Conservation (phyloP, 1,284 basidiomycete species). For the Waitea zeae region DNA sequence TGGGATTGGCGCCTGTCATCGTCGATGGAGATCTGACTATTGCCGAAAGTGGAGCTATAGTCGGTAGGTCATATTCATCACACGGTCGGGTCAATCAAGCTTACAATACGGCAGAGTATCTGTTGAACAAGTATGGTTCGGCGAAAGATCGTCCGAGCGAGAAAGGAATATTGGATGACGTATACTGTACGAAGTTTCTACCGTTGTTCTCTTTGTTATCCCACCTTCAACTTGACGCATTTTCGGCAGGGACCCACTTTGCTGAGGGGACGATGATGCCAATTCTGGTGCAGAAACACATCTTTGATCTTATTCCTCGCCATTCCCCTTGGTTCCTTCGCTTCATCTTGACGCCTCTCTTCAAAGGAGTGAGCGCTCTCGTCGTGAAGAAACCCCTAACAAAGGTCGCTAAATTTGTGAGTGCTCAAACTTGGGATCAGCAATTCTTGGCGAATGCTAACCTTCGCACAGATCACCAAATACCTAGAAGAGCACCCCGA, state of each 20-base stretch:
- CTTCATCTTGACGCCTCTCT: conserved; percentile 8
- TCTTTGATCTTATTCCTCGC: conserved; percentile 14
- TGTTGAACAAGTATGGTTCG: conserved; percentile 22
- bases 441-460: neutral
- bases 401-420: neutral
- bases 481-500: conserved; percentile 11
- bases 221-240: neutral
- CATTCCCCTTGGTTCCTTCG: conserved; percentile 15
- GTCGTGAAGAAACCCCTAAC: neutral
- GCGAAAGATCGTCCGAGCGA: conserved; percentile 18
- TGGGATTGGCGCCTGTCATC: conserved; percentile 29
- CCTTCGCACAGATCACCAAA: conserved; percentile 11
- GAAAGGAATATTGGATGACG: conserved; percentile 20
- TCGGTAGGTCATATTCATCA: conserved; percentile 15
- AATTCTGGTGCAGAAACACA: conserved; percentile 14
- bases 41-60: conserved; percentile 30
- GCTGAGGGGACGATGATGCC: conserved; percentile 22
- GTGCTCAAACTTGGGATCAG: neutral
- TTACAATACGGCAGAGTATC: conserved; percentile 15
- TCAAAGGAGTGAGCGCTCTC: neutral
- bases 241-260: conserved; percentile 20
- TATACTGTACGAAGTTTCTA: conserved; percentile 14
- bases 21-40: conserved; percentile 24
- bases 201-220: neutral
- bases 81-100: neutral